Percentiles rank a stretch among this genome's conserved stretches.
These are phyloP conservation scores for Syzygium jambos DNA, from an alignment of 345 rosid genomes.

Conservation along the genomic window DNA sequence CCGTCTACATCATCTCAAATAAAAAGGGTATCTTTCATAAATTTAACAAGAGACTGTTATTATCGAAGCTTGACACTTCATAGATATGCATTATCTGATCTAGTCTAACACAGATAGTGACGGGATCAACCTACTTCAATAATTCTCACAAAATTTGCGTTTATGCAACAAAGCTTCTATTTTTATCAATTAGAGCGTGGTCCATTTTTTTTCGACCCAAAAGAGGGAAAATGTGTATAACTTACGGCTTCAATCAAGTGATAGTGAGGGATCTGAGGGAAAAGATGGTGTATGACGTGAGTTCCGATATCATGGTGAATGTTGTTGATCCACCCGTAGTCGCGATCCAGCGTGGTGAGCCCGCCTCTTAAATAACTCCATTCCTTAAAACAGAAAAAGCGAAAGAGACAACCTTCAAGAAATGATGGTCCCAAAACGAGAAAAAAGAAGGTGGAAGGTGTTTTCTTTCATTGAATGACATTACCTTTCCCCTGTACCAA, in stretches of 20 bases:
- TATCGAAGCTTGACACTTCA: not conserved
- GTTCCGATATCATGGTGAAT: constrained; percentile 97
- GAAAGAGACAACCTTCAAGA: not conserved
- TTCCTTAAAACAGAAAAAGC: constrained; percentile 30
- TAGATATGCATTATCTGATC: not conserved
- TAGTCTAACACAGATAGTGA: not conserved
- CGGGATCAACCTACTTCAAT: not conserved
- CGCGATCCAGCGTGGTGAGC: constrained; percentile 81
- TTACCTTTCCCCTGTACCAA: constrained; percentile 92
- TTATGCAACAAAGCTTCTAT: not conserved
- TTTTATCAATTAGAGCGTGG: not conserved
- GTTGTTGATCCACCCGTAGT: constrained; percentile 80
- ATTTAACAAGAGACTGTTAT: not conserved
- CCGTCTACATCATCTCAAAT: constrained; percentile 29
- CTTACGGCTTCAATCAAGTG: constrained; percentile 88
- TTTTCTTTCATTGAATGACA: not conserved
- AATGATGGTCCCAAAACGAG: not conserved
- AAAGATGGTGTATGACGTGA: constrained; percentile 89
- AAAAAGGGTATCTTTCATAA: not conserved
- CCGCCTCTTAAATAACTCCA: constrained; percentile 97
- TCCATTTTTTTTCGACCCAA: not conserved
- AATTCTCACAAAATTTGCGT: not conserved
- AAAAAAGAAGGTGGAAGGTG: not conserved
- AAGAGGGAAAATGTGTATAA: not conserved
- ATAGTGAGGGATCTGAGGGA: constrained; percentile 98